A percentile compares a stretch with the other conserved stretches of the same genome.
Evolutionary conservation across 2,329 filamentous ascomycete genomes (phyloP).

Genomic region (Microcyclosporella mali): DNA sequence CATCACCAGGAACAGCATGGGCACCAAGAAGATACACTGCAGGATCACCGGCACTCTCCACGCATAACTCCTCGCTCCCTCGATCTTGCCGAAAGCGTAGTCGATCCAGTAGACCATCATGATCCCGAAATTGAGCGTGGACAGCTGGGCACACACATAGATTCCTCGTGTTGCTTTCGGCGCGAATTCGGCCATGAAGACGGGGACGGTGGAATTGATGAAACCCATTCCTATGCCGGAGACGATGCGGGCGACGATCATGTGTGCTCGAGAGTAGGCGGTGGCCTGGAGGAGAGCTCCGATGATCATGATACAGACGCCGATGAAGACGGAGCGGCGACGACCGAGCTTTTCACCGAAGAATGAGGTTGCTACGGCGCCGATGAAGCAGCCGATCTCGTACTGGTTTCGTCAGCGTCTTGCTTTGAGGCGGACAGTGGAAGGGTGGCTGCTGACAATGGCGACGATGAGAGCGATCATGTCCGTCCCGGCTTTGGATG

Average conservation of each 20-base stretch:
- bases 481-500: constrained; percentile 29
- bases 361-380: constrained; percentile 35
- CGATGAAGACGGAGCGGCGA: constrained; percentile 38
- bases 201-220: constrained; percentile 42
- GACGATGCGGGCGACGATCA: constrained; percentile 42
- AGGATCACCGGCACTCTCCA: constrained; percentile 41
- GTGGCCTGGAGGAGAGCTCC: constrained; percentile 41
- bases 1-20: constrained; percentile 35
- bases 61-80: constrained; percentile 27
- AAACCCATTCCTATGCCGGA: constrained; percentile 42
- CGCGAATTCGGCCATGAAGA: constrained; percentile 40
- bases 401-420: constrained; percentile 4
- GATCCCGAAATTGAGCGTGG: constrained; percentile 45
- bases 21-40: constrained; percentile 38
- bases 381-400: constrained; percentile 40
- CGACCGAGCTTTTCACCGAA: constrained; percentile 43
- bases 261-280: constrained; percentile 35
- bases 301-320: constrained; percentile 39
- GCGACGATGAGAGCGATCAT: constrained; percentile 45
- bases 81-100: constrained; percentile 35
- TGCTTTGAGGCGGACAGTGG: background rate
- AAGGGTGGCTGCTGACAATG: constrained; percentile 24
- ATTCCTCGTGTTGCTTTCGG: constrained; percentile 30
- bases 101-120: constrained; percentile 45
- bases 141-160: constrained; percentile 44